Conservation (phyloP, 495 filamentous ascomycete genomes). For the Penicillium riverlandense region DNA sequence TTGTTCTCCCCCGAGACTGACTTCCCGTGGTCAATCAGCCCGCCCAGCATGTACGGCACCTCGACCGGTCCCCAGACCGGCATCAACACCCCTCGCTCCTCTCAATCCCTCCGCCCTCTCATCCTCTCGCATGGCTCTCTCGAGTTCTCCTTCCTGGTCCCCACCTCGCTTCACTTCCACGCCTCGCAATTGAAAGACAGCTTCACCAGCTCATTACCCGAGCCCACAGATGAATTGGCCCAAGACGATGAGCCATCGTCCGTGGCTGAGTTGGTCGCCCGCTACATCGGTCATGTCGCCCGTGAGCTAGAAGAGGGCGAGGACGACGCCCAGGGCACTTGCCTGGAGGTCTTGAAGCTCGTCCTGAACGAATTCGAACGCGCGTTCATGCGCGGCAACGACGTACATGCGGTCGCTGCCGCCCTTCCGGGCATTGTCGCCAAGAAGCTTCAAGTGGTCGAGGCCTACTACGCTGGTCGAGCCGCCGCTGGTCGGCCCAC, state of each 20-base stretch:
- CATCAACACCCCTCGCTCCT: constrained; percentile 89
- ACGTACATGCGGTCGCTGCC: constrained; percentile 85
- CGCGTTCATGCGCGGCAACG: constrained; percentile 88
- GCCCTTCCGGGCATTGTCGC: constrained; percentile 75
- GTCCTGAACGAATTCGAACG: constrained; percentile 93
- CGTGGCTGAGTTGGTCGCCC: constrained; percentile 77
- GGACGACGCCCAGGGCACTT: constrained; percentile 76
- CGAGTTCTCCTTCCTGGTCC: constrained; percentile 89
- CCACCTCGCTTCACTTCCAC: constrained; percentile 90
- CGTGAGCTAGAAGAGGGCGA: constrained; percentile 83
- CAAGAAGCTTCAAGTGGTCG: constrained; percentile 84
- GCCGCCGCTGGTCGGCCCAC: constrained; percentile 74
- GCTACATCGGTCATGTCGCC: constrained; percentile 85
- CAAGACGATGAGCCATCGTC: constrained; percentile 98
- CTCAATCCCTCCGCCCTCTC: constrained; percentile 82
- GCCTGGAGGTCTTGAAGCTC: constrained; percentile 80
- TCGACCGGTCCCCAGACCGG: constrained; percentile 81
- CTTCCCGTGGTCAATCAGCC: no score
- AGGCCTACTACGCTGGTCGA: constrained; percentile 84
- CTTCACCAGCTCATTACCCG: constrained; percentile 76
- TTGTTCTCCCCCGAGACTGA: no score
- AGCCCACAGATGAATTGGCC: constrained; percentile 91
- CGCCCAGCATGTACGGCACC: constrained; percentile 73
- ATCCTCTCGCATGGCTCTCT: constrained; percentile 87
- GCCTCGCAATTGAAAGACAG: constrained; percentile 84